These are phyloP conservation scores for Trichosanthes truncata DNA, from an alignment of 306 rosid species.

Conservation along the genomic window DNA sequence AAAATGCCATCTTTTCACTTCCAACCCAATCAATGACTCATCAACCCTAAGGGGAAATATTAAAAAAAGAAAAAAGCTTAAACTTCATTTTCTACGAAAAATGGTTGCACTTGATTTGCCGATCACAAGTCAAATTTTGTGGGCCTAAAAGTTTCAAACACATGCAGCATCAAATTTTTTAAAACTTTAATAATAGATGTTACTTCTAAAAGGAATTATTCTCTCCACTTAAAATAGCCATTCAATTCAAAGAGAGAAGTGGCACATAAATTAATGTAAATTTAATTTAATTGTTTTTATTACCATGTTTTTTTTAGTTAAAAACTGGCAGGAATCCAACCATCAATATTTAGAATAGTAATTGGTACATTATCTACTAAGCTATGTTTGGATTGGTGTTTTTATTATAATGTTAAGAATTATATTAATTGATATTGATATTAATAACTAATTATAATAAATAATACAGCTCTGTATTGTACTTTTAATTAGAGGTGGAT, in stretches of 20 bases:
- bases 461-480: background rate
- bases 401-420: background rate
- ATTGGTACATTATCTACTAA: no score
- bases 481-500: no score
- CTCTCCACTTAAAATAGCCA: background rate
- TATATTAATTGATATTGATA: background rate
- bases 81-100: background rate
- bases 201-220: slow-evolving; percentile 2
- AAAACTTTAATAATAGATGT: background rate
- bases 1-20: background rate
- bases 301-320: no score
- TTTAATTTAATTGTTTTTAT: background rate
- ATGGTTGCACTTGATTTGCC: background rate
- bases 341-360: no score
- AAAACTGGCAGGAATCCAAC: no score
- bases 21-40: slow-evolving; percentile 6
- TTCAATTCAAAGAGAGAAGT: background rate
- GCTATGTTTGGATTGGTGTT: no score
- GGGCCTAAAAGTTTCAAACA: slow-evolving; percentile 2
- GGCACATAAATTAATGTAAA: background rate
- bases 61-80: background rate
- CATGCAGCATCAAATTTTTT: background rate
- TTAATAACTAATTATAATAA: background rate
- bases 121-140: background rate
- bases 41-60: background rate